Conservation (phyloP, 2,329 filamentous ascomycete species). For the Cadophora gregata region DNA sequence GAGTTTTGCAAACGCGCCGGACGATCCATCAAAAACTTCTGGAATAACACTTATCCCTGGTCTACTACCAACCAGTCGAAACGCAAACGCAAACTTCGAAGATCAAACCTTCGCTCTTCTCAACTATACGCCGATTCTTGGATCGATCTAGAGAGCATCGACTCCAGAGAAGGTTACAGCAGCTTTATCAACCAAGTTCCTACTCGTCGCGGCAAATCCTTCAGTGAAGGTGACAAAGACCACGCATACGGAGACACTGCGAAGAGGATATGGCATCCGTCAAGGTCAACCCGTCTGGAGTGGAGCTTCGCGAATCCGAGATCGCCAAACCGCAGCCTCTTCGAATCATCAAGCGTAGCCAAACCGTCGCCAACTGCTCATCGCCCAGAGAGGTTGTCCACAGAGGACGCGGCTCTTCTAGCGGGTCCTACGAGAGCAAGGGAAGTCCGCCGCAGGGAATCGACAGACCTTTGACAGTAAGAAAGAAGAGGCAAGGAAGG, state of each 20-base stretch:
- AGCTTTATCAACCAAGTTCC: conserved; percentile 36
- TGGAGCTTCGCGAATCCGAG: conserved; percentile 46
- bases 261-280: conserved; percentile 46
- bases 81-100: conserved; percentile 39
- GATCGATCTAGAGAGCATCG: conserved; percentile 46
- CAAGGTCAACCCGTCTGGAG: conserved; percentile 38
- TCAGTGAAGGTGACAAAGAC: conserved; percentile 24
- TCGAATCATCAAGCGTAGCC: conserved; percentile 55
- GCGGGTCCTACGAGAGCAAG: conserved; percentile 36
- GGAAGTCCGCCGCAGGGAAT: conserved; percentile 39
- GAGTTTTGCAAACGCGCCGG: conserved; percentile 35
- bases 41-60: conserved; percentile 39
- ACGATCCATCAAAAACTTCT: conserved; percentile 33
- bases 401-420: conserved; percentile 35
- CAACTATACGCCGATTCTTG: conserved; percentile 47
- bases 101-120: conserved; percentile 45
- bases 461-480: conserved; percentile 42
- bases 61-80: conserved; percentile 41
- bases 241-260: conserved; percentile 19
- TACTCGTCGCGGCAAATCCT: neutral
- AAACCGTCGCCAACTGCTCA: conserved; percentile 40
- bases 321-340: conserved; percentile 52
- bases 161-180: conserved; percentile 40
- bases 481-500: conserved; percentile 36
- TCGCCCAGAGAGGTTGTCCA: conserved; percentile 33